Evolutionary conservation across 208 protist genomes (phyloP), one percentile per base, ranked within the genome.

Genomic region (Trichomonas gallinae): DNA sequence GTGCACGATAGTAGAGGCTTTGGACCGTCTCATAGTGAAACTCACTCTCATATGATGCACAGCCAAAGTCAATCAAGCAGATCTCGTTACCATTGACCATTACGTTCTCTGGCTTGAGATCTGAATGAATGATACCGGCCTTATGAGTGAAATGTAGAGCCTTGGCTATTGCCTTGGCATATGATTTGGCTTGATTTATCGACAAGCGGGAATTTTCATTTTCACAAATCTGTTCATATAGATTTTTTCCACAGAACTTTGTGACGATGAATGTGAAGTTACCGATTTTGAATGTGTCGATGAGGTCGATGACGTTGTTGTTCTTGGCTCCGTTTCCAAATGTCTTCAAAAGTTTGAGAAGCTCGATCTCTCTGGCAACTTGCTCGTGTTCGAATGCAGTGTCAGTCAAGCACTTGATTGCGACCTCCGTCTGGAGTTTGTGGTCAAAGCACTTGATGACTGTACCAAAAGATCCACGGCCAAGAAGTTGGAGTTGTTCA

Each of bases 401-500:
- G 13, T 89, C 83, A 23, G 34, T 34, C 97, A 97, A 26, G 1
- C 45, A 36, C 46, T 99, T 99, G n/a, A 98, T 21, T 9, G 98
- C 98, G 2, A 98, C 96, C 13, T 97, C 83, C 49, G 96, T 81
- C 38, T 98, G 96, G 9, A 96, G 98, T 96, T 98, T 97, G 46
- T 98, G 97, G 97, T 99, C 99, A 48, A 97, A 93, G 4, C 96
- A 97, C 85, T 98, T 98, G 4, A 98, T 96, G 15, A 99, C 98
- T 58, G 99, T 98, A 48, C 98, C 98, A 96, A 99, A 99, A 0
- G 98, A 98, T 31, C 98, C 98, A 42, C 98, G 97, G 21, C 98
- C 98, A 0, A 99, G 88, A 4, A 97, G 87, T 8, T 97, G 96
- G 0, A 99, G 0, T 13, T 99, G 63, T 96, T 99, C 98, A 96